Evolutionary conservation across 768 basidiomycete species (phyloP).

Genomic region (Tylopilus vinaceipallidus): DNA sequence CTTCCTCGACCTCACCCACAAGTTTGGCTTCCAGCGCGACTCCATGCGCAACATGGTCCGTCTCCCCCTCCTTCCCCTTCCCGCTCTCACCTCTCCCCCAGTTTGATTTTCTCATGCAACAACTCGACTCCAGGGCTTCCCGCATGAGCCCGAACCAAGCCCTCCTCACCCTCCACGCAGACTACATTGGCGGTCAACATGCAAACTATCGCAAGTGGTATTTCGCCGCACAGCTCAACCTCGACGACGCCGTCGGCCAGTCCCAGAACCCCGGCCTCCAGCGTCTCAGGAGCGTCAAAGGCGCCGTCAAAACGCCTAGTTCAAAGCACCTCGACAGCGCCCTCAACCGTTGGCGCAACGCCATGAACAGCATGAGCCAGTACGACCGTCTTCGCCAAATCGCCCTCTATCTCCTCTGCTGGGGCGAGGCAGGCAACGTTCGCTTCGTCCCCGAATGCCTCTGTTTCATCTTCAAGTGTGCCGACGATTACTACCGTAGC

Average conservation of each 20-base stretch:
- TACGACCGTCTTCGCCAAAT: constrained; percentile 97
- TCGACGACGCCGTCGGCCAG: constrained; percentile 97
- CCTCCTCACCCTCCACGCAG: constrained; percentile 93
- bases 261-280: constrained; percentile 91
- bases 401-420: constrained; percentile 93
- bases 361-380: constrained; percentile 99
- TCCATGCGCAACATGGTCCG: constrained; percentile 92
- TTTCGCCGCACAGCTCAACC: constrained; percentile 97
- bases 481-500: constrained; percentile 98
- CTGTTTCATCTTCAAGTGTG: constrained; percentile 99
- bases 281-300: constrained; percentile 81
- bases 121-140: constrained; percentile 96
- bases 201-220: constrained; percentile 99
- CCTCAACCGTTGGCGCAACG: constrained; percentile 92
- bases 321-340: constrained; percentile 91
- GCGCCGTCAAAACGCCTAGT: constrained; percentile 48
- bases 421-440: constrained; percentile 98
- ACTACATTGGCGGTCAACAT: constrained; percentile 98
- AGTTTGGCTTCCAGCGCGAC: constrained; percentile 97
- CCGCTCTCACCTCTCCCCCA: constrained; percentile 30
- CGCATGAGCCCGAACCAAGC: constrained; percentile 98
- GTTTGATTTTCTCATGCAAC: constrained; percentile 98
- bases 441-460: constrained; percentile 95
- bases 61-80: constrained; percentile 6
- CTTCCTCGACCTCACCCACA: constrained; percentile 95